Evolutionary conservation across 768 basidiomycete species (phyloP).

Genomic region (Rubroboletus pulcherrimus): DNA sequence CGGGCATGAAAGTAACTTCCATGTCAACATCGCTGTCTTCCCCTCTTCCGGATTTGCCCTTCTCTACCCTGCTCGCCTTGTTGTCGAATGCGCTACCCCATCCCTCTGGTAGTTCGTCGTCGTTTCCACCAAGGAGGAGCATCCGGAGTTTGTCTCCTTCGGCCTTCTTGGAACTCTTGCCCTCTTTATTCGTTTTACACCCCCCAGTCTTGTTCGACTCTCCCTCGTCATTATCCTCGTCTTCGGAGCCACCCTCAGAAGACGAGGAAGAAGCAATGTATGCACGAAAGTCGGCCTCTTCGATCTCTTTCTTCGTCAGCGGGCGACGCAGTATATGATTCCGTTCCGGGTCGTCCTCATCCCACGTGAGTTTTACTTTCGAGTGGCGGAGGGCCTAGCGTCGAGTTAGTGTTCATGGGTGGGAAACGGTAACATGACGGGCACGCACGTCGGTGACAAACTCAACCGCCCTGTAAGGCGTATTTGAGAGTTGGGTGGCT

Average conservation of each 20-base stretch:
- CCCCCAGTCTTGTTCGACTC: slow-evolving; percentile 1
- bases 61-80: slow-evolving; percentile 6
- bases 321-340: slow-evolving; percentile 72
- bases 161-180: slow-evolving; percentile 35
- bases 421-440: too few species aligned
- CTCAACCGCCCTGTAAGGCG: slow-evolving; percentile 71
- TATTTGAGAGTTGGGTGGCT: slow-evolving; percentile 60
- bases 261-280: slow-evolving; percentile 72
- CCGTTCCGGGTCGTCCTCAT: slow-evolving; percentile 92
- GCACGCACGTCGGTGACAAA: slow-evolving; percentile 86
- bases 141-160: slow-evolving; percentile 72
- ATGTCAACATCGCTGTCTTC: slow-evolving; percentile 63
- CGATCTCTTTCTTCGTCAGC: slow-evolving; percentile 81
- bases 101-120: slow-evolving; percentile 76
- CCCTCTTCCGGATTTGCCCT: slow-evolving; percentile 14
- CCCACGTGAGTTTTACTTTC: slow-evolving; percentile 98
- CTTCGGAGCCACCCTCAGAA: slow-evolving; percentile 49
- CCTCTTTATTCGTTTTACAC: slow-evolving; percentile 10
- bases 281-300: slow-evolving; percentile 84
- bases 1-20: slow-evolving; percentile 95
- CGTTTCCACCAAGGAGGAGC: slow-evolving; percentile 63
- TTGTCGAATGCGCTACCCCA: slow-evolving; percentile 54
- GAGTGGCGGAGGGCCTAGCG: slow-evolving; percentile 91
- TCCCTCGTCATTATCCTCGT: slow-evolving; percentile 9
- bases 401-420: background rate